A percentile compares a stretch with the other conserved stretches of the same genome.
phyloP scores from a whole-genome alignment of 345 rosid genomes.

The Angophora floribunda region DNA sequence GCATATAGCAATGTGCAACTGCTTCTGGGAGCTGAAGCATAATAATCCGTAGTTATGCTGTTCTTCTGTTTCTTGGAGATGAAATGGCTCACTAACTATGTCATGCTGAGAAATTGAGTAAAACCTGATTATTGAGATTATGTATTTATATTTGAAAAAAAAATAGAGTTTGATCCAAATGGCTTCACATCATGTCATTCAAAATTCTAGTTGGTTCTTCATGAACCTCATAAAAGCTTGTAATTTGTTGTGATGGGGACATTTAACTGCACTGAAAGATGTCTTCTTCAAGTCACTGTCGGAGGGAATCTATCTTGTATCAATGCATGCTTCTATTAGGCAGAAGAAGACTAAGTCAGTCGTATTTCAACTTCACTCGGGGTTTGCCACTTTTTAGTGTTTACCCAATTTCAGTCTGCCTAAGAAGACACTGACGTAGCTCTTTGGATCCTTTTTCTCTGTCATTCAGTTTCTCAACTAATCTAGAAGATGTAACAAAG shows the following conservation, averaged over 20 bases:
- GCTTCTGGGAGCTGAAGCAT: not conserved
- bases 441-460: not conserved
- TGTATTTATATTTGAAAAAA: not conserved
- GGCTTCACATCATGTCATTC: not conserved
- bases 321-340: not conserved
- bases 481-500: not conserved
- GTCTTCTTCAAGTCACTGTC: not conserved
- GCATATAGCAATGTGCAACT: not conserved
- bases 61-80: not conserved
- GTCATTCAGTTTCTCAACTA: not conserved
- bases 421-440: not conserved
- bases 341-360: not conserved
- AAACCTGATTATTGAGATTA: not conserved
- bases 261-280: not conserved
- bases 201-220: not conserved
- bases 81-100: not conserved
- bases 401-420: not conserved
- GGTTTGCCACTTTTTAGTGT: not conserved
- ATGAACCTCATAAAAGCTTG: not conserved
- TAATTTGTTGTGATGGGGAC: not conserved
- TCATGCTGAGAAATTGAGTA: not conserved
- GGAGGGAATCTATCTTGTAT: not conserved
- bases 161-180: not conserved
- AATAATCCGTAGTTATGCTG: not conserved
- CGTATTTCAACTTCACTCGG: not conserved